Base-by-base conservation (phyloP, 495 filamentous ascomycete species). In the Talaromyces stipitatus region DNA sequence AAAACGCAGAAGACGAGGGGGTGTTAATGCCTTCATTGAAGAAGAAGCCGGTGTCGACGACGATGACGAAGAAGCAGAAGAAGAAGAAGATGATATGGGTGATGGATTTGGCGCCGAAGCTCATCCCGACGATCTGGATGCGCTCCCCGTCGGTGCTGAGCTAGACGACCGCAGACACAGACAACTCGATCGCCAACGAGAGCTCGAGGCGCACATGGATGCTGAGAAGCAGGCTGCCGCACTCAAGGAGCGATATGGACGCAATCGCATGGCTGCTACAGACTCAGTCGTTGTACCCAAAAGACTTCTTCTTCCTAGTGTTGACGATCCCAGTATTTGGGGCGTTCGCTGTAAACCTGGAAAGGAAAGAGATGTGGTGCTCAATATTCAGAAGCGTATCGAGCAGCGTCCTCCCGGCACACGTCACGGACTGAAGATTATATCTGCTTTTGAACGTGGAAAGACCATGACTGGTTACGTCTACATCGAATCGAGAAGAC, bases 241-340 rank as follows among this genome's bases (percentile, higher is more conserved):
- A 62, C 79, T 95, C 63, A 85, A 87, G 58, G 86, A 94, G 64
- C 85, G 90, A 57, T 97, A 99, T 69, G 85, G 87, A 50, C 79
- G 85, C 20, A 80, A 80, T 56, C 75, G 80, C 51, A 74, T 76
- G 10, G 82, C 77, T 62, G 86, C 73, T 60, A 76, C 63, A 2
- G 78, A 80, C 61, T 78, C 68, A 61, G 82, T 85, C 16, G 81
- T 92, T 20, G 84, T 96, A 3, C 90, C 91, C n/a, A 88, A 90
- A 64, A 82, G 90, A 46, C 75, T 96, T 18, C 75, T 97, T n/a
- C 82, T 97, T 10, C 95, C 95, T 7, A 91, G 89, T 63, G 91
- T 96, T 12, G 86, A 97, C 41, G 95, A 97, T 66, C 95, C 94
- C 8, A 90, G 88, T 60, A 97, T 99, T 64, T 99, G 90, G 90